Evolutionary conservation across 108 stramenopile species (phyloP).

Genomic region (Nitzschia sp.): DNA sequence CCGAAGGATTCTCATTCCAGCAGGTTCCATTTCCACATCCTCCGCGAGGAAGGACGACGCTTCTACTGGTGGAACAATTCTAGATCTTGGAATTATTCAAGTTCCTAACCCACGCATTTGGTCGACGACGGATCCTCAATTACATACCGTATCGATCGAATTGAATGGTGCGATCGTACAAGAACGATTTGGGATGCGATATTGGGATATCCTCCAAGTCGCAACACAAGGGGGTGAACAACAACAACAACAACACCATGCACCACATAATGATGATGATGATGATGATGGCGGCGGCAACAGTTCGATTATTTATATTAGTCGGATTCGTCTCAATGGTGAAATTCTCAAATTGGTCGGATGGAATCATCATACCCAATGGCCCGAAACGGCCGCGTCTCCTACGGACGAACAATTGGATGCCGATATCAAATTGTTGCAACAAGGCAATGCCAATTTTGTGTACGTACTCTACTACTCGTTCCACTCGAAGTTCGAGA

Average conservation of each 20-base stretch:
- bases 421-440: slow-evolving; percentile 27
- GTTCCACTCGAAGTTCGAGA: too few species aligned
- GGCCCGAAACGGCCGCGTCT: slow-evolving; percentile 38
- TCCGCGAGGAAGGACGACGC: too few species aligned
- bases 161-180: slow-evolving; percentile 29
- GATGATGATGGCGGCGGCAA: background rate
- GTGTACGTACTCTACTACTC: too few species aligned
- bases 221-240: too few species aligned
- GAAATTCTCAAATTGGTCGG: slow-evolving; percentile 40
- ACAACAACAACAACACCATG: too few species aligned
- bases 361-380: slow-evolving; percentile 53
- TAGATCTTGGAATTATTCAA: slow-evolving; percentile 8
- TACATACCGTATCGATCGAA: slow-evolving; percentile 27
- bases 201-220: slow-evolving; percentile 15
- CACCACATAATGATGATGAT: too few species aligned
- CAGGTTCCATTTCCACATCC: background rate
- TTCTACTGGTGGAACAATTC: background rate
- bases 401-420: slow-evolving; percentile 39
- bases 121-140: slow-evolving; percentile 33
- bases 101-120: slow-evolving; percentile 37
- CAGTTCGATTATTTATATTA: too few species aligned
- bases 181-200: slow-evolving; percentile 43
- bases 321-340: slow-evolving; percentile 41
- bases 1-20: background rate
- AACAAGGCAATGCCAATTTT: slow-evolving; percentile 32